Evolutionary conservation across 768 basidiomycete species (phyloP).

Genomic region (Kondoa subrosea): DNA sequence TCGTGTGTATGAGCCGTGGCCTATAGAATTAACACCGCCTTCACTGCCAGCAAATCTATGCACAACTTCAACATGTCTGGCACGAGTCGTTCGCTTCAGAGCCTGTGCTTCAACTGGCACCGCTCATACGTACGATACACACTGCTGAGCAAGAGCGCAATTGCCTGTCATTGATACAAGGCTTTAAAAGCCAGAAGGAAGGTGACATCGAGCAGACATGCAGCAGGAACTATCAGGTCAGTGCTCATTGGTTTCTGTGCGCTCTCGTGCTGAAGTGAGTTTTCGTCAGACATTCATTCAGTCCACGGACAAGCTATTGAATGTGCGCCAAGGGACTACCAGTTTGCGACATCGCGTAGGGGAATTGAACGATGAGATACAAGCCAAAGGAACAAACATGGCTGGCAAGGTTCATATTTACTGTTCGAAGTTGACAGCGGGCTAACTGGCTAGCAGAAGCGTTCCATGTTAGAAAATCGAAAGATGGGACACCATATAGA

Average conservation of each 20-base stretch:
- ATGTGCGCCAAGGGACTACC: conserved; percentile 88
- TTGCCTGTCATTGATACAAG: conserved; percentile 67
- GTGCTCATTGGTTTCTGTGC: neutral
- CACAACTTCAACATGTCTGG: neutral
- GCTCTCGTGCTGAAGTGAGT: too few species aligned
- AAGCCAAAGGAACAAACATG: conserved; percentile 66
- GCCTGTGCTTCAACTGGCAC: conserved; percentile 5
- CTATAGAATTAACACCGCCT: too few species aligned
- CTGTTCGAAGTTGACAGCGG: neutral
- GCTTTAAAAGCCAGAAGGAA: conserved; percentile 86
- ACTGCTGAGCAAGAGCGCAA: conserved; percentile 46
- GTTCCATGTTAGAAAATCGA: conserved; percentile 67
- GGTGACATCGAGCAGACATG: conserved; percentile 91
- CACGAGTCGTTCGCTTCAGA: neutral
- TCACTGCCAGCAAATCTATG: too few species aligned
- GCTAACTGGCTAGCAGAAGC: conserved; percentile 40
- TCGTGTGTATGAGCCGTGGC: too few species aligned
- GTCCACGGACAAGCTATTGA: conserved; percentile 88
- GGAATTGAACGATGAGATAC: conserved; percentile 71
- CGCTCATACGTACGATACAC: conserved; percentile 13
- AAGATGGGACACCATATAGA: conserved; percentile 88
- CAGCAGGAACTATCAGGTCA: conserved; percentile 66
- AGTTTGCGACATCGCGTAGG: conserved; percentile 80
- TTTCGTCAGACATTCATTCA: conserved; percentile 77
- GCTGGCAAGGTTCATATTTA: conserved; percentile 51